Evolutionary conservation across 257 asterid genomes (phyloP).

Genomic region (Anisodus tanguticus): DNA sequence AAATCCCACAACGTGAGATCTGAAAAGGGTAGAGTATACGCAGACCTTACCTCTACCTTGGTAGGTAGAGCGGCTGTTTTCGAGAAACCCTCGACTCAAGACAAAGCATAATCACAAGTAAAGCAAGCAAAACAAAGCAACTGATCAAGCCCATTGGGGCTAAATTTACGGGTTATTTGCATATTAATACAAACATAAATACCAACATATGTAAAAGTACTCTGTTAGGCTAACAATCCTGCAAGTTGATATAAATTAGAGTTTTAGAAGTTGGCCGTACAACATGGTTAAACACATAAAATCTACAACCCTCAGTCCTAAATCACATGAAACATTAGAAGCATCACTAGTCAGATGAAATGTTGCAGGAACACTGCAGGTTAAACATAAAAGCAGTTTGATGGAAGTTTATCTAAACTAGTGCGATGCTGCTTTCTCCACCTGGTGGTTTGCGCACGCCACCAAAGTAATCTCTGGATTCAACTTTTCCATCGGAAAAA

Average conservation of each 20-base stretch:
- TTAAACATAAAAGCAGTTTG: not conserved
- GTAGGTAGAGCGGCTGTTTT: too few species aligned
- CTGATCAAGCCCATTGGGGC: not conserved
- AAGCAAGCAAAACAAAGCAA: too few species aligned
- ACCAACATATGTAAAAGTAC: not conserved
- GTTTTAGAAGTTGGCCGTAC: conserved; percentile 14
- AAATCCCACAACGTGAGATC: too few species aligned
- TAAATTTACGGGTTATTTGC: not conserved
- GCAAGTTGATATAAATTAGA: not conserved
- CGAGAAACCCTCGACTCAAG: too few species aligned
- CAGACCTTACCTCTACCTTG: too few species aligned
- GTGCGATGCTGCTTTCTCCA: conserved; percentile 86
- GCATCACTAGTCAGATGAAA: conserved; percentile 22
- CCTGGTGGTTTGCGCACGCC: conserved; percentile 94
- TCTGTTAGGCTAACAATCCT: not conserved
- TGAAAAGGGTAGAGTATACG: too few species aligned
- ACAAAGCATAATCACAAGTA: too few species aligned
- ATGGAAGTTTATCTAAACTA: conserved; percentile 47
- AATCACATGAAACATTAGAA: conserved; percentile 14
- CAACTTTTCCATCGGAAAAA: conserved; percentile 75
- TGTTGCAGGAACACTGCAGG: conserved; percentile 4
- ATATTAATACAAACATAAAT: not conserved
- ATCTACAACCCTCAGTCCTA: conserved; percentile 14
- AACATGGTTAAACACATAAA: conserved; percentile 15
- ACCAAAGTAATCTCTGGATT: conserved; percentile 78